Conservation (phyloP, 2,329 filamentous ascomycete species). For the Apiospora saccharicola region DNA sequence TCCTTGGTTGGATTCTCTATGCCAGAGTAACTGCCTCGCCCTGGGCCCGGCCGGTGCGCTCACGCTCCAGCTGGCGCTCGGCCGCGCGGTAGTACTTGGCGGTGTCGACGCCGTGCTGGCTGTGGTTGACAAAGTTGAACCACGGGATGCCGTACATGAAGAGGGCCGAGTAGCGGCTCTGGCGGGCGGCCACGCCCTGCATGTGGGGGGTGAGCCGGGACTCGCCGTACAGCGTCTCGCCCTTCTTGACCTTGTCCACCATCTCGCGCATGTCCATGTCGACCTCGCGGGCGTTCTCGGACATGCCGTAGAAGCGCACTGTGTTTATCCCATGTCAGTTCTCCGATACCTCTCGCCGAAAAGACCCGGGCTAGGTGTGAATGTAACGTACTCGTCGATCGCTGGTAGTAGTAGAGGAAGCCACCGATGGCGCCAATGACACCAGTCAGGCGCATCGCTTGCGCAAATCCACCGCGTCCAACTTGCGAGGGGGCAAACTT, state of each 20-base stretch:
- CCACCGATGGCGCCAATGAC: constrained; percentile 78
- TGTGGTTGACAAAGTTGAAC: constrained; percentile 99
- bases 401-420: constrained; percentile 85
- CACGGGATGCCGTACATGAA: constrained; percentile 88
- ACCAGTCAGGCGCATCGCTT: constrained; percentile 80
- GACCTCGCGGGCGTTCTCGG: constrained; percentile 89
- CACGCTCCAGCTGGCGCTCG: constrained; percentile 89
- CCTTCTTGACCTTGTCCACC: constrained; percentile 94
- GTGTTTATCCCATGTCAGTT: constrained; percentile 29
- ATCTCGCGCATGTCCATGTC: constrained; percentile 99
- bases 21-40: constrained; percentile 25
- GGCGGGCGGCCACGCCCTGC: constrained; percentile 90
- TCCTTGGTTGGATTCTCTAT: not conserved
- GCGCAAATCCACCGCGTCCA: constrained; percentile 81
- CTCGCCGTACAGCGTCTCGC: constrained; percentile 87
- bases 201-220: constrained; percentile 83
- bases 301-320: constrained; percentile 97
- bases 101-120: constrained; percentile 94
- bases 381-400: constrained; percentile 76
- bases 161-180: constrained; percentile 88
- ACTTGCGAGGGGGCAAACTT: constrained; percentile 84
- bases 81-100: constrained; percentile 98
- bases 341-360: not conserved
- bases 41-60: constrained; percentile 48
- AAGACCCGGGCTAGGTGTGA: not conserved